phyloP scores from a whole-genome alignment of 306 rosid genomes.

The Hylodesmum podocarpum region DNA sequence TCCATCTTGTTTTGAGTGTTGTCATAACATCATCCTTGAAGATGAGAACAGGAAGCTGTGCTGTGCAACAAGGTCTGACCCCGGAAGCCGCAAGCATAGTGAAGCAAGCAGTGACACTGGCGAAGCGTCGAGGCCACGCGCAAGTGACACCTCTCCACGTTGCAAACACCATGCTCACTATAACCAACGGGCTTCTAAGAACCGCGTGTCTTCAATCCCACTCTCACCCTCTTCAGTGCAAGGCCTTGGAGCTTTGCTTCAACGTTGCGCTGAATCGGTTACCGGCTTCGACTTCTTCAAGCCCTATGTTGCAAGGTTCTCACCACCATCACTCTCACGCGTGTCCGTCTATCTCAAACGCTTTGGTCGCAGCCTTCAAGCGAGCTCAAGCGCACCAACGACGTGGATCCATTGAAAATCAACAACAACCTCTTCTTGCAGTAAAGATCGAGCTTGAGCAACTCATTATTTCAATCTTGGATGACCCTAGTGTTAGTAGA shows the following conservation, averaged over 20 bases:
- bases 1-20: neutral
- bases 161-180: slow-evolving; percentile 76
- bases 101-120: slow-evolving; percentile 73
- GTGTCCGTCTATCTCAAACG: slow-evolving; percentile 81
- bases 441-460: slow-evolving; percentile 89
- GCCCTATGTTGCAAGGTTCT: slow-evolving; percentile 62
- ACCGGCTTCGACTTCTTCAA: slow-evolving; percentile 72
- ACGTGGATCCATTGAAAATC: slow-evolving; percentile 91
- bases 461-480: slow-evolving; percentile 81
- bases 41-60: slow-evolving; percentile 87
- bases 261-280: slow-evolving; percentile 91
- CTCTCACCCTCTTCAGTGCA: slow-evolving; percentile 98
- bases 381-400: slow-evolving; percentile 98
- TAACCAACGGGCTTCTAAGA: slow-evolving; percentile 63
- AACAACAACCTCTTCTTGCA: slow-evolving; percentile 83
- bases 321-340: slow-evolving; percentile 43
- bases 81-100: slow-evolving; percentile 71
- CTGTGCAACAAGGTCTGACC: slow-evolving; percentile 82
- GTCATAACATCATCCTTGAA: neutral
- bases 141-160: slow-evolving; percentile 98
- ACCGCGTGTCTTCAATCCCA: slow-evolving; percentile 88
- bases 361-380: slow-evolving; percentile 95
- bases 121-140: slow-evolving; percentile 89
- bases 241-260: slow-evolving; percentile 96
- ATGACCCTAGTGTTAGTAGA: slow-evolving; percentile 95